Evolutionary conservation across 1,284 basidiomycete species (phyloP), one percentile per base, ranked within the genome.

Genomic region (Phlebopus sp.): DNA sequence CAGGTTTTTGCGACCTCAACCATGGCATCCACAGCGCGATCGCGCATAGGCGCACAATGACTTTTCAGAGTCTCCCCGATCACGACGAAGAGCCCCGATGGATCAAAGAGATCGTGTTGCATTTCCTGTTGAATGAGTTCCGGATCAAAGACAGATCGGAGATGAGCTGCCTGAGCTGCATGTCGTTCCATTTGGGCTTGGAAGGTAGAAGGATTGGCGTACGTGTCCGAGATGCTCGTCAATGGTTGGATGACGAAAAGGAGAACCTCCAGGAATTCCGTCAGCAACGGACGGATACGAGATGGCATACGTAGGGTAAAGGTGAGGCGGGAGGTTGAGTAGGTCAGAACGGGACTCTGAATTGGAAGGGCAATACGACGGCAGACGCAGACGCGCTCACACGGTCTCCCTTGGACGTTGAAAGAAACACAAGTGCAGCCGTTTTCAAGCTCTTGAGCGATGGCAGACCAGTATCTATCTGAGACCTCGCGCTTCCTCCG

Each of bases 11-110:
- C 88, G 13, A 80, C 75, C 46, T 74, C 73, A 21, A 95, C 83
- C 90, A 97, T 92, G 43, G 78, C 77, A 62, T 94, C 90, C 37
- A 97, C 86, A 46, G 84, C 79, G 10, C 76, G 77, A 69, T 97
- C 93, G 31, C 93, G 78, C 82, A 95, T 94, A 9, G 93, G 93
- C 3, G 94, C 93, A 56, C 94, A 96, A 62, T 97, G 92, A 37
- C 84, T 82, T 69, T 94, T 92, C 56, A 97, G 79, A 13, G 90
- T 86, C 52, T 81, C 75, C 14, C 90, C 92, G 55, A 96, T 84
- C 47, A 84, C 81, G 38, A 76, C 68, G 68, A 96, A 92, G 37
- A 96, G 75, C n/a, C 81, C 82, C 10, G 82, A 77, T 34, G 90
- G 85, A 66, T 94, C 89, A 60, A 92, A 89, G n/a, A 88, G 72